Conservation (phyloP, 73 alveolate genomes). For the Uronychia setigera region DNA sequence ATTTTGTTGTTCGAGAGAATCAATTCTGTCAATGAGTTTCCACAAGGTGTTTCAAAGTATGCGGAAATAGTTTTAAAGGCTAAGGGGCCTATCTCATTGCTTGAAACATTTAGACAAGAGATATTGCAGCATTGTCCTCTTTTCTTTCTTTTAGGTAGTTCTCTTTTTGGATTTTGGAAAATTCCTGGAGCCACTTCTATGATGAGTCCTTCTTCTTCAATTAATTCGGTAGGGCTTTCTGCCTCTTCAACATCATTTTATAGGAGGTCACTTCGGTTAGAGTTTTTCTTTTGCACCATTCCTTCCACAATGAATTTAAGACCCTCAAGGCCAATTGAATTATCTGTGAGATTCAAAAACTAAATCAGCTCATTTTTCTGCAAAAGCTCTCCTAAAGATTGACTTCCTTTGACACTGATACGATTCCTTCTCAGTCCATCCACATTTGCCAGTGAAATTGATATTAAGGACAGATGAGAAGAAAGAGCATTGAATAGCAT, state of each 20-base stretch:
- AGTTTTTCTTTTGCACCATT: not conserved
- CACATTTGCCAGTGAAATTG: conserved; percentile 36
- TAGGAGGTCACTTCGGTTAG: too few species aligned
- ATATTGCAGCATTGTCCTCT: not conserved
- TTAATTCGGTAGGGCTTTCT: too few species aligned
- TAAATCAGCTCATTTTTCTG: conserved; percentile 21
- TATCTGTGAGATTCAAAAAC: conserved; percentile 41
- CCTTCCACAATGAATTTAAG: conserved; percentile 5
- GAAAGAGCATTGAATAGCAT: conserved; percentile 3
- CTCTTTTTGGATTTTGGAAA: too few species aligned
- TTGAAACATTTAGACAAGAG: not conserved
- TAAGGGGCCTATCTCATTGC: not conserved
- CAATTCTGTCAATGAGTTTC: not conserved
- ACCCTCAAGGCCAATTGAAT: conserved; percentile 48
- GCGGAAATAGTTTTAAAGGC: not conserved
- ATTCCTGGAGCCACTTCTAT: too few species aligned
- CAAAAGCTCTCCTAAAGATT: conserved; percentile 12
- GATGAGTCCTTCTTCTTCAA: too few species aligned
- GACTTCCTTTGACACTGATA: conserved; percentile 44
- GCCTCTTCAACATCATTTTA: too few species aligned
- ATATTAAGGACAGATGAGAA: conserved; percentile 28
- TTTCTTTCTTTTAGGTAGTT: not conserved
- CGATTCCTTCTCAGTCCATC: conserved; percentile 53
- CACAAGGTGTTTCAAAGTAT: not conserved
- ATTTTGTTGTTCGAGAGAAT: not conserved